These are phyloP conservation scores for Heliosperma pusillum DNA, from an alignment of 148 eudicot species.

Conservation along the genomic window DNA sequence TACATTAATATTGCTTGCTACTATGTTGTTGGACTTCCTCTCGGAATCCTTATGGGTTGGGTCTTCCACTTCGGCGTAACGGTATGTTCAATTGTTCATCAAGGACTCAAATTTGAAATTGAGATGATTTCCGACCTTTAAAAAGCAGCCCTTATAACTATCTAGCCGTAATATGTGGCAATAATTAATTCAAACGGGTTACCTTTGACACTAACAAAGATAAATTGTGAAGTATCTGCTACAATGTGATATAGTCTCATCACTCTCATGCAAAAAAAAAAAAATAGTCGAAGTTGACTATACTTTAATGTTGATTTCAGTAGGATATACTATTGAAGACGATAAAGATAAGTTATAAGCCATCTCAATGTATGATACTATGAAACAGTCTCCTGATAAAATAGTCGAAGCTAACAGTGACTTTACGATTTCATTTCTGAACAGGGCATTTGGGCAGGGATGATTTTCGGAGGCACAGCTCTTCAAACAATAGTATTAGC, in stretches of 20 bases:
- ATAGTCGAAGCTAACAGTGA: neutral
- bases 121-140: neutral
- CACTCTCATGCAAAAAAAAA: too few species aligned
- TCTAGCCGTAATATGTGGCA: neutral
- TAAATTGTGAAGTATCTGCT: too few species aligned
- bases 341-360: too few species aligned
- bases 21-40: constrained; percentile 42
- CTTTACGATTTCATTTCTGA: neutral
- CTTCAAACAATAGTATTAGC: constrained; percentile 48
- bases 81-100: constrained; percentile 22
- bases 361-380: too few species aligned
- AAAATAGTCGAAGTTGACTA: too few species aligned
- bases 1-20: constrained; percentile 46
- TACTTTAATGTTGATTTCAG: too few species aligned
- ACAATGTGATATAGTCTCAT: too few species aligned
- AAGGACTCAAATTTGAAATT: neutral
- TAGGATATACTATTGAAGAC: too few species aligned
- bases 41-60: constrained; percentile 45
- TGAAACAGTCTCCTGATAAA: neutral
- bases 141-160: neutral
- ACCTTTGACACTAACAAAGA: too few species aligned
- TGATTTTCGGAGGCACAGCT: constrained; percentile 60
- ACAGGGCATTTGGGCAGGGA: constrained; percentile 65
- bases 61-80: constrained; percentile 36
- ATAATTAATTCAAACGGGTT: too few species aligned